Base-by-base conservation (phyloP, 2,329 filamentous ascomycete genomes). In the Fusarium zealandicum region DNA sequence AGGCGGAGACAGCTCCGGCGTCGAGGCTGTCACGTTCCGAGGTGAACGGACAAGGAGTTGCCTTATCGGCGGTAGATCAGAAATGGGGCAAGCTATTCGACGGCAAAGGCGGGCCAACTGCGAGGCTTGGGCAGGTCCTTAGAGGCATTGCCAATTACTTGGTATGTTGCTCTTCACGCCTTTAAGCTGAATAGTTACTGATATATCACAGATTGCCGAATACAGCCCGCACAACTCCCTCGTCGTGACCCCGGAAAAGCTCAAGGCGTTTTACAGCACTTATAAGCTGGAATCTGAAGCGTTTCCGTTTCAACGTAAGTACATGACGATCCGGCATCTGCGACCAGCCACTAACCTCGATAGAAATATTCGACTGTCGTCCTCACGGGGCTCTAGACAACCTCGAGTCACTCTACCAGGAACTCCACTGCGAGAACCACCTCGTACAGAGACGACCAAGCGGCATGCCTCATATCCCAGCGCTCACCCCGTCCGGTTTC, bases 61-160 rank as follows among this genome's bases (percentile, higher is more conserved):
- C 39, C 9, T 32, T 67, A 9, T 72, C 68, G 1, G 82, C 83
- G 2, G 72, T 89, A 22, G 90, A 93, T 69, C 84, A 82, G 68
- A 87, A 87, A 68, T 96, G 92, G 92, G 89, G 90, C 6, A 79
- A 79, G 9, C 72, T 96, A 3, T 96, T 96, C 68, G 85, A 89
- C 39, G 76, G 79, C 3, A 79, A 86, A 22, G 89, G 87, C 0
- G 80, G 82, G 50, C 85, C 90, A 1, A 93, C 90, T 0, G 73
- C 79, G 40, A 80, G 90, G 44, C 79, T 93, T 13, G 83, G 83
- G 0, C 84, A 92, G 60, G 86, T 95, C 32, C 75, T 96, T 41
- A 80, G 86, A 49, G 90, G 90, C 0, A 77, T 96, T 51, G 90
- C 90, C 11, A 80, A 85, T 47, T 87, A 92, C 69, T 76, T 96